phyloP scores from a whole-genome alignment of 176 grass and related monocot species.

The Ensete glaucum region DNA sequence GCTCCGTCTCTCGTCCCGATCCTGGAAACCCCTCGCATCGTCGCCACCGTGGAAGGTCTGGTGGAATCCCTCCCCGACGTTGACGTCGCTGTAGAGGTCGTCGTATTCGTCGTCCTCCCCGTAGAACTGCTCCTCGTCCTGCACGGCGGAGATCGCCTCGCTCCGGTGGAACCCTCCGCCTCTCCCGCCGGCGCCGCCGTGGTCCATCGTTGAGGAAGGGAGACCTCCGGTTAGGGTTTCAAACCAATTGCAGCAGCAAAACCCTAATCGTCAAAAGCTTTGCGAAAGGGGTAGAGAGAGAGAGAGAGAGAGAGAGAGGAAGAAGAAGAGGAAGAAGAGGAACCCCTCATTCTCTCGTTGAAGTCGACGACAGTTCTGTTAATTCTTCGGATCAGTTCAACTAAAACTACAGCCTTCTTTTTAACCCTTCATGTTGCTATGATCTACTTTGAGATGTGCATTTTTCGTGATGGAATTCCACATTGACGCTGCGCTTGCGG shows the following conservation, averaged over 20 bases:
- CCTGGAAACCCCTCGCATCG: neutral
- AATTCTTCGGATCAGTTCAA: neutral
- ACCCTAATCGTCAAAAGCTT: neutral
- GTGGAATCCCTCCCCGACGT: slow-evolving; percentile 21
- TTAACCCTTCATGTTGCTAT: no score
- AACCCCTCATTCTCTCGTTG: neutral
- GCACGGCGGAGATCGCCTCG: slow-evolving; percentile 32
- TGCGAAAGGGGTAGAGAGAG: no score
- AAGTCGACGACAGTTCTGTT: neutral
- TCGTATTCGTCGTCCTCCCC: slow-evolving; percentile 80
- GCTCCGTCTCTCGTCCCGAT: slow-evolving; percentile 18
- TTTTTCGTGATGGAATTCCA: no score
- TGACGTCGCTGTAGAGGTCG: slow-evolving; percentile 38
- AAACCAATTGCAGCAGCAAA: neutral
- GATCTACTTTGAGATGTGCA: no score
- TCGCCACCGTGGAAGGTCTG: slow-evolving; percentile 9
- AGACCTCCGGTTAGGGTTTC: neutral
- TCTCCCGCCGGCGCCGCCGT: slow-evolving; percentile 1
- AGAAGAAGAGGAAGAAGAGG: neutral
- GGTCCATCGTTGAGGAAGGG: neutral
- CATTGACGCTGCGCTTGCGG: no score
- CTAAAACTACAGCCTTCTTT: neutral
- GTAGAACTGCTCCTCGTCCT: slow-evolving; percentile 53
- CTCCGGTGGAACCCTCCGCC: slow-evolving; percentile 31
- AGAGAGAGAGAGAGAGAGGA: no score